A percentile compares a stretch with the other conserved stretches of the same genome.
Evolutionary conservation across 176 grass and related monocot genomes (phyloP).

Genomic region (Zea mays): Zm-B73-REFERENCE-NAM-5.0 NC_050104.1:150088501-150089000

Average conservation of each 20-base stretch:
- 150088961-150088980: neutral
- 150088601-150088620: neutral
- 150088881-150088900: neutral
- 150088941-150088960: neutral
- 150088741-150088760: too few species aligned
- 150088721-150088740: too few species aligned
- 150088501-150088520: neutral
- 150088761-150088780: constrained; percentile 7
- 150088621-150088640: neutral
- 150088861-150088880: constrained; percentile 39
- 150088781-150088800: constrained; percentile 36
- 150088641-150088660: too few species aligned
- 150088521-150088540: neutral
- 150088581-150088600: neutral
- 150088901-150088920: constrained; percentile 18
- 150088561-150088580: neutral
- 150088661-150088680: too few species aligned
- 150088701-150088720: neutral
- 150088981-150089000: neutral
- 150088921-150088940: neutral
- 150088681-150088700: neutral
- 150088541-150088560: neutral
- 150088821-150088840: constrained; percentile 24
- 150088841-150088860: constrained; percentile 27
- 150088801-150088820: constrained; percentile 15